Evolutionary conservation across 352 stramenopile species (phyloP).

Genomic region (Phytopythium litorale): DNA sequence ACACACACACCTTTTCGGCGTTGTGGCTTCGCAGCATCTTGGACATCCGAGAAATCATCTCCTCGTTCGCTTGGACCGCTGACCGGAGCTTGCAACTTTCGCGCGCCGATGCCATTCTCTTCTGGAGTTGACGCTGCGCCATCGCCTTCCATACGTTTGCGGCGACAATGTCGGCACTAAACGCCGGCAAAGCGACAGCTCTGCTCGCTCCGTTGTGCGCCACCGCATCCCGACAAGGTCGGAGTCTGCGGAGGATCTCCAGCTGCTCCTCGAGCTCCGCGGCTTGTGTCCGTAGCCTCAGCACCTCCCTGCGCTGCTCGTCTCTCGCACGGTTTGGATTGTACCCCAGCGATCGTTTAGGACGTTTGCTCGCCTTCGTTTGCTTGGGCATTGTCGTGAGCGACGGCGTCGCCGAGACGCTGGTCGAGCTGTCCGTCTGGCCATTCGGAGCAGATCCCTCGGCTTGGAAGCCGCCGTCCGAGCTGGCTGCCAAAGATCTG

Average conservation of each 20-base stretch:
- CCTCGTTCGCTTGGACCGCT: constrained; percentile 2
- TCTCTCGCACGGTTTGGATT: constrained; percentile 16
- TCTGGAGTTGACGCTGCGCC: constrained; percentile 11
- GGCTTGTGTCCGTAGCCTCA: constrained; percentile 8
- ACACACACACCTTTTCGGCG: no score
- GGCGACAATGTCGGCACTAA: not conserved
- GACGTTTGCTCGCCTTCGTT: not conserved
- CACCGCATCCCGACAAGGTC: not conserved
- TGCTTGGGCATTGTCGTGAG: not conserved
- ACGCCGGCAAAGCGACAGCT: not conserved
- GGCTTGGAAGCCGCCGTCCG: not conserved
- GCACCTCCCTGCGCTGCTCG: constrained; percentile 17
- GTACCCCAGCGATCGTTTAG: not conserved
- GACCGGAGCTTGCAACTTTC: constrained; percentile 10
- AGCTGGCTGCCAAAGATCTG: not conserved
- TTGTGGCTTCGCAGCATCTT: no score
- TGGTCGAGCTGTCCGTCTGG: not conserved
- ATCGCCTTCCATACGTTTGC: constrained; percentile 10
- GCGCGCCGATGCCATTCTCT: constrained; percentile 8
- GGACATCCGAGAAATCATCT: no score
- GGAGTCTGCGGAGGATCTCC: not conserved
- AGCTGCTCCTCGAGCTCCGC: constrained; percentile 7
- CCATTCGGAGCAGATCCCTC: not conserved
- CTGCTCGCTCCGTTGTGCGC: not conserved
- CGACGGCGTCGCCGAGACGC: not conserved